These are phyloP conservation scores for Sarocladium kiliense DNA, from an alignment of 2,329 filamentous ascomycete species.

Conservation along the genomic window DNA sequence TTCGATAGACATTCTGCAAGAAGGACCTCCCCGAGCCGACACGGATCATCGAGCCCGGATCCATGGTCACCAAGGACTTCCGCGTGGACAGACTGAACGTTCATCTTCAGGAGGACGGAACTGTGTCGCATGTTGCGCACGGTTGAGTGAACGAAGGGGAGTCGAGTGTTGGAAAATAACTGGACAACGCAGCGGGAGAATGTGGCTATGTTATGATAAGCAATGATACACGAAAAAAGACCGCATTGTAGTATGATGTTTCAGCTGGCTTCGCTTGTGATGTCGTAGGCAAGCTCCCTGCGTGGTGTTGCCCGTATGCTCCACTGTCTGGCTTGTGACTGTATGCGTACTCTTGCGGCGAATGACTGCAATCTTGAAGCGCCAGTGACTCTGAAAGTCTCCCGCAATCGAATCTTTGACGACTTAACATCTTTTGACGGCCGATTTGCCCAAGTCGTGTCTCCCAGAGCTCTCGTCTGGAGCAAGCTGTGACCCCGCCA, in stretches of 20 bases:
- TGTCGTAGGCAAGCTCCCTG: too few species aligned
- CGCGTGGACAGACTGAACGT: conserved; percentile 52
- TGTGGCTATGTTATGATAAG: background rate
- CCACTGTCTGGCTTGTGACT: too few species aligned
- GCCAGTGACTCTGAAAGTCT: too few species aligned
- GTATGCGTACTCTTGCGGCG: too few species aligned
- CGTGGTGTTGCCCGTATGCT: too few species aligned
- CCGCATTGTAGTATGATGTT: too few species aligned
- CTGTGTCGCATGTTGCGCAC: conserved; percentile 53
- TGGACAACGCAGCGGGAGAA: background rate
- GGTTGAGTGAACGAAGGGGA: conserved; percentile 29
- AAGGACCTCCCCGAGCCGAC: conserved; percentile 51
- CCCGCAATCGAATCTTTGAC: too few species aligned
- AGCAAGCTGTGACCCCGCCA: conserved; percentile 10
- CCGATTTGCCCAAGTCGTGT: too few species aligned
- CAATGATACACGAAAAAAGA: background rate
- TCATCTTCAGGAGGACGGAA: conserved; percentile 54
- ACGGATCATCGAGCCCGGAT: conserved; percentile 51
- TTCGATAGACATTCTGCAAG: conserved; percentile 54
- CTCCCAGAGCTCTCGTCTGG: background rate
- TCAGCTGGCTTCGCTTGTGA: too few species aligned
- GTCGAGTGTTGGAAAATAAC: background rate
- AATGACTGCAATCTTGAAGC: too few species aligned
- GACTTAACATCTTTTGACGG: too few species aligned
- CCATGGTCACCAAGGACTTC: conserved; percentile 55